Base-by-base conservation (phyloP, 1,284 basidiomycete genomes). In the Ganoderma leucocontextum region DNA sequence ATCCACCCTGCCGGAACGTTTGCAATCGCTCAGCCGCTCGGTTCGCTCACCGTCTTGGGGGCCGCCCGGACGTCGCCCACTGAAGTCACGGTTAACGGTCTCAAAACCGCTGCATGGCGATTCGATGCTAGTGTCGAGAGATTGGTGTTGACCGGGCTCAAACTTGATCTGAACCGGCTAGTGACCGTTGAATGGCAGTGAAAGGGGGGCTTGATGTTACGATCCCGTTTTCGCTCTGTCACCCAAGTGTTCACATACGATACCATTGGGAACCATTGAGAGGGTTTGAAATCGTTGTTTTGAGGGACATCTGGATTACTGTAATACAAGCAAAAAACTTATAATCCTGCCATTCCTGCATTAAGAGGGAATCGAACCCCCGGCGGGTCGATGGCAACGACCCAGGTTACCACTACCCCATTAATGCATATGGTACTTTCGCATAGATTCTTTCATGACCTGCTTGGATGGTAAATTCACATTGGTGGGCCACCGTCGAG, bases 281-380 rank as follows among this genome's bases (percentile, higher is more conserved):
- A 13, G 41, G 19, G 15, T 42, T 17, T 42, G 15, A 17, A 41
- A 41, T 15, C 12, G 39, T 13, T 29, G 29, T 29, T 29, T 29
- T 29, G 29, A 29, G 29, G 29, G 29, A 29, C 29, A 29, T 29
- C 29, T 1, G 29, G 29, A 29, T 29, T 29, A 29, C 1, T 29
- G 29, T 29, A 29, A 29, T 29, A 29, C 29, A 29, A 13, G 39
- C 39, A 41, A 4, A 41, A 41, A 41, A 41, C 29, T 29, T 29
- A 29, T 29, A 29, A 29, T 29, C 29, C 29, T 29, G 29, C 2
- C 8, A 13, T 15, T 9, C 9, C 39, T 77, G 88, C 89, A 90
- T 89, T 88, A 89, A 90, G 88, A 74, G 89, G 87, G 89, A 90
- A 90, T 91, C 86, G 88, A 91, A 90, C 89, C 85, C 88, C 87